Base-by-base conservation (phyloP, 805 yeast species). In the Saccharomycopsis babjevae region DNA sequence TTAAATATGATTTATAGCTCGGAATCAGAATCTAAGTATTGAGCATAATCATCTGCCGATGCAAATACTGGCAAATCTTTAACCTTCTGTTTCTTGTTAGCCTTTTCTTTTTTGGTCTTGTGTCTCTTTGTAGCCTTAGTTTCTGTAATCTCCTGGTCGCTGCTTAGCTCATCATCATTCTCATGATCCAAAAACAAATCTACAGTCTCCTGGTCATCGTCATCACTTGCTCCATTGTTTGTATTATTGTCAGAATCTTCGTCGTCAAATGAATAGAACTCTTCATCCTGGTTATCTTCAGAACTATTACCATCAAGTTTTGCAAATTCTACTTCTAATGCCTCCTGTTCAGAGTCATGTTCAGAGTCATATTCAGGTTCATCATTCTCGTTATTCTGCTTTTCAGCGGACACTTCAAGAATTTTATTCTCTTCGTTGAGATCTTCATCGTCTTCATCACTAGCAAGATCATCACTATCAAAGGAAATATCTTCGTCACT, bases 31-130 rank as follows among this genome's bases (percentile, higher is more conserved):
- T 46, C 54, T 43, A 58, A 58, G 18, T 57, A 55, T 11, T 61
- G 55, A 15, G 60, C 55, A 70, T 90, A 91, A 64, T 88, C 96
- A 50, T 88, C 97, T 10, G 85, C 96, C 55, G 91, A 85, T 1
- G 97, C 97, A 75, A 90, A 92, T 22, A 84, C 78, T 25, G 97
- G 97, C 63, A 92, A 76, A 56, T 79, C 83, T 68, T 81, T 84
- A 68, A 88, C 74, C 71, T 81, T 84, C 55, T 77, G 73, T 69
- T 77, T 83, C 76, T 81, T 83, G 20, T 77, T 66, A 65, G 74
- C 76, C 63, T 68, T 68, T 25, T 64, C 63, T 65, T 72, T 61
- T 57, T 68, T 52, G 54, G 60, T 43, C 38, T 60, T 66, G 58
- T 15, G 28, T 69, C 67, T 64, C 65, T 59, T 61, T 62, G 6